Evolutionary conservation across 352 stramenopile genomes (phyloP).

Genomic region (Phytophthora multivora): DNA sequence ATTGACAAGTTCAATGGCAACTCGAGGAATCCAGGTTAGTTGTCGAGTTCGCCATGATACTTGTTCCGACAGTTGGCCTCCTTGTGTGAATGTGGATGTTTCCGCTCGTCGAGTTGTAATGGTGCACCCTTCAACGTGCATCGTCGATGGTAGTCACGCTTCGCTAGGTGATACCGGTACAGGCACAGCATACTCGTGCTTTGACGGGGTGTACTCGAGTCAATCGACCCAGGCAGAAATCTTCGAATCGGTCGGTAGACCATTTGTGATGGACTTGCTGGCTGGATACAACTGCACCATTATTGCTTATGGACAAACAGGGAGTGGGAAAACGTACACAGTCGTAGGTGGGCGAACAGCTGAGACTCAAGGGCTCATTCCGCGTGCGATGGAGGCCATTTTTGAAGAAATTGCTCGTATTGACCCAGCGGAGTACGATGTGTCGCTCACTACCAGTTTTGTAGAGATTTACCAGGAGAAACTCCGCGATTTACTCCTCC

Average conservation of each 20-base stretch:
- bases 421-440: constrained; percentile 25
- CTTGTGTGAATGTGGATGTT: constrained; percentile 18
- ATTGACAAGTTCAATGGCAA: constrained; percentile 28
- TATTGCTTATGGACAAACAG: constrained; percentile 73
- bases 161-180: not conserved
- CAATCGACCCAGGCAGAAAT: constrained; percentile 45
- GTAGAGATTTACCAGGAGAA: constrained; percentile 79
- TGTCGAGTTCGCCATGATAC: constrained; percentile 52
- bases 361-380: constrained; percentile 41
- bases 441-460: constrained; percentile 55
- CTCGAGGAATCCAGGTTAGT: constrained; percentile 60
- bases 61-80: not conserved
- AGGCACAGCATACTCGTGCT: constrained; percentile 31
- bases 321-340: constrained; percentile 75
- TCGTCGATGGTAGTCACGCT: not conserved
- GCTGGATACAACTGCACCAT: constrained; percentile 75
- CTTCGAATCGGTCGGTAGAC: constrained; percentile 49
- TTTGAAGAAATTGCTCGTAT: constrained; percentile 28
- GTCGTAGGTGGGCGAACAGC: constrained; percentile 34
- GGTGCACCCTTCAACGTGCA: not conserved
- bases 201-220: constrained; percentile 55
- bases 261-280: constrained; percentile 60
- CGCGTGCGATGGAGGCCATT: constrained; percentile 44
- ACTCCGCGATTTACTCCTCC: constrained; percentile 59
- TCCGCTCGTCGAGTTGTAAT: constrained; percentile 9